Base-by-base conservation (phyloP, 2,329 filamentous ascomycete species). In the Zasmidium angulare region DNA sequence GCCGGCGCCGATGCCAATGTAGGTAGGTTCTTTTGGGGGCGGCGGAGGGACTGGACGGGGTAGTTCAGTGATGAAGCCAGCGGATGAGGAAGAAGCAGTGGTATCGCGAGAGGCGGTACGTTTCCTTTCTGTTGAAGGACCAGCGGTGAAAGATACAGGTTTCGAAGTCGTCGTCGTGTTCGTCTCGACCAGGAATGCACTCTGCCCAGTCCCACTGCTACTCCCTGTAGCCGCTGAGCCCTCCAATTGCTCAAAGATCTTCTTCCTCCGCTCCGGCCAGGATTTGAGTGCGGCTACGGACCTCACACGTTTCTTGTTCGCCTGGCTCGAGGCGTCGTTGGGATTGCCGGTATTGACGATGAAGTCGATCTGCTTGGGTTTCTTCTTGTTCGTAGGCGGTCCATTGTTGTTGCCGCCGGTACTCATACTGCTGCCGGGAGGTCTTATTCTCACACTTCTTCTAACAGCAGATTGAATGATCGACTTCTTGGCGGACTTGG, bases 291-390 rank as follows among this genome's bases (percentile, higher is more conserved):
- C 70, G 3, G 70, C 70, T 12, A 67, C 65, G 1, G 64, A 67
- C 3, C 70, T 64, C 3, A 72, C 67, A 9, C 68, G 66, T 51
- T 67, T 67, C 59, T 71, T 70, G 63, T 71, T 68, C 17, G 65
- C 68, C 1, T 60, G 60, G 20, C 61, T 62, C 7, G 48, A 63
- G 21, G 63, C 58, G 36, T 63, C 64, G 36, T 60, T 59, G 6
- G 69, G 67, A 52, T 68, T 60, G 24, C 60, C 60, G 22, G 68
- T 68, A 10, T 66, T 68, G 29, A 71, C 69, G n/a, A 72, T 67
- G 60, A 72, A 72, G 46, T 66, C 64, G 22, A 58, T 58, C 46
- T 53, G 56, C 29, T 52, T 53, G 23, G 48, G 48, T 36, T 50
- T 53, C 26, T 54, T 53, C 20, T 26, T 58, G 24, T 50, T 26